These are phyloP conservation scores for Citrus australasica DNA, from an alignment of 345 rosid species.

Conservation along the genomic window DNA sequence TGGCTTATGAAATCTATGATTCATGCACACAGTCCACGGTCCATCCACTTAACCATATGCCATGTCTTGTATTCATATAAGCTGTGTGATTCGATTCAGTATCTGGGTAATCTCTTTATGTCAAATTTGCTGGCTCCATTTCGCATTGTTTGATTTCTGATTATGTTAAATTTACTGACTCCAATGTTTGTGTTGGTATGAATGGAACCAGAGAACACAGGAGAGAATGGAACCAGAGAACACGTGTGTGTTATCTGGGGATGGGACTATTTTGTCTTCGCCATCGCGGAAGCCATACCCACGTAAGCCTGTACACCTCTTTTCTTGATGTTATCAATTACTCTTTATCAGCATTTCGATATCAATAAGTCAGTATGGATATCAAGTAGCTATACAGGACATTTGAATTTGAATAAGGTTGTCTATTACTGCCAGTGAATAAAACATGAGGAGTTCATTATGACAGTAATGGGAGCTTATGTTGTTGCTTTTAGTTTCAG, in stretches of 20 bases:
- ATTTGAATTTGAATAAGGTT: neutral
- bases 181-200: conserved; percentile 10
- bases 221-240: conserved; percentile 95
- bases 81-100: neutral
- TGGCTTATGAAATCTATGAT: too few relatives aligned
- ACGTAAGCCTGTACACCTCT: conserved; percentile 82
- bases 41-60: too few relatives aligned
- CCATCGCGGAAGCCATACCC: conserved; percentile 89
- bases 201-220: too few relatives aligned
- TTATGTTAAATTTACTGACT: neutral
- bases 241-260: conserved; percentile 70
- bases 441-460: too few relatives aligned
- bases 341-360: neutral
- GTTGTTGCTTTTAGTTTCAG: neutral
- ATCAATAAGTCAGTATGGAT: neutral
- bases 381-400: neutral
- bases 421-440: neutral
- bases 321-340: conserved; percentile 65
- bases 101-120: neutral
- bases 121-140: neutral
- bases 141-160: neutral
- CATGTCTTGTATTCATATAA: neutral
- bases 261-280: conserved; percentile 51
- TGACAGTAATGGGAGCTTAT: neutral
- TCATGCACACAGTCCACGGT: too few relatives aligned